These are phyloP conservation scores for Zizania latifolia DNA, from an alignment of 176 grass and related monocot genomes.

Conservation along the genomic window DNA sequence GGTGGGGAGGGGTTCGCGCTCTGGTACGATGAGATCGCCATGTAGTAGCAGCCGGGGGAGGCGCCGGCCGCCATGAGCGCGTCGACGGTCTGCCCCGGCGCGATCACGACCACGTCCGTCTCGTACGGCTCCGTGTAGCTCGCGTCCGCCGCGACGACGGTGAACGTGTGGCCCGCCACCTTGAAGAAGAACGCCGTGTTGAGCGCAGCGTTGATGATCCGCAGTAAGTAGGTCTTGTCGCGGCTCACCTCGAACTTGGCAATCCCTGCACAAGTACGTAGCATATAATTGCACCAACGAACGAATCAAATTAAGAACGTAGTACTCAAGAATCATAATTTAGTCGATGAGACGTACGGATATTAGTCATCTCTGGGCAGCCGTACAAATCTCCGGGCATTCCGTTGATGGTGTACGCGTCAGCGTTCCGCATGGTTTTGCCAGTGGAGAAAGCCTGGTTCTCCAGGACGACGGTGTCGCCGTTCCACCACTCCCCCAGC, in stretches of 20 bases:
- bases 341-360: slow-evolving; percentile 35
- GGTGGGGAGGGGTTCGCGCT: neutral
- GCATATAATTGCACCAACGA: neutral
- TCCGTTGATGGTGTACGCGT: slow-evolving; percentile 67
- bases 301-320: no score
- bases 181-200: slow-evolving; percentile 78
- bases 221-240: slow-evolving; percentile 49
- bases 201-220: slow-evolving; percentile 75
- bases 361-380: neutral
- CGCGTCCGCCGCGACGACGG: slow-evolving; percentile 60
- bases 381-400: slow-evolving; percentile 46
- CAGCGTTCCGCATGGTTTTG: neutral
- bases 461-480: slow-evolving; percentile 33
- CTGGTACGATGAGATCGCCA: slow-evolving; percentile 50
- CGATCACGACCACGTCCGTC: slow-evolving; percentile 58
- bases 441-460: neutral
- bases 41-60: slow-evolving; percentile 36
- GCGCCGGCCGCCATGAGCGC: slow-evolving; percentile 53
- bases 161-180: slow-evolving; percentile 53
- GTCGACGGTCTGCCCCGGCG: slow-evolving; percentile 70
- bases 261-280: neutral
- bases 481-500: slow-evolving; percentile 78
- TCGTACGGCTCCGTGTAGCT: slow-evolving; percentile 55
- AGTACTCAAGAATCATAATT: no score
- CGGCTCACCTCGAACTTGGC: slow-evolving; percentile 39